Evolutionary conservation across 345 rosid genomes (phyloP).

Genomic region (Toxicodendron radicans): DNA sequence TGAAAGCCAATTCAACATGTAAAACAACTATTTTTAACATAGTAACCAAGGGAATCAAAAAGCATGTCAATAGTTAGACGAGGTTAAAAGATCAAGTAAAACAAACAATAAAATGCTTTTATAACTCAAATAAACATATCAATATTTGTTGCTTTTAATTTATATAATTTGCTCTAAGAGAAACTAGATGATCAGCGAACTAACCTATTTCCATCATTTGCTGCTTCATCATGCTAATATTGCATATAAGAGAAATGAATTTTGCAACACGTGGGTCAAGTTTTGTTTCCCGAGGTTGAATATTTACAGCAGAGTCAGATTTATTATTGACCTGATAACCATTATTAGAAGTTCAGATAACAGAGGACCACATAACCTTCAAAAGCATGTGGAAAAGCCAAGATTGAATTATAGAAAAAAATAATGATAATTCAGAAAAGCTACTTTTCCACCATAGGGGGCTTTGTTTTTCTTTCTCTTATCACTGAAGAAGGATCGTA

Average conservation of each 20-base stretch:
- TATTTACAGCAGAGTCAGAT: slow-evolving; percentile 33
- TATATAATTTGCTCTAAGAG: background rate
- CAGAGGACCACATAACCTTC: slow-evolving; percentile 3
- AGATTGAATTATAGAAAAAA: background rate
- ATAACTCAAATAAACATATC: slow-evolving; percentile 2
- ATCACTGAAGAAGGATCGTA: background rate
- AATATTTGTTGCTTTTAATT: slow-evolving; percentile 3
- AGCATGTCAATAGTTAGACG: background rate
- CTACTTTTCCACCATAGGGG: background rate
- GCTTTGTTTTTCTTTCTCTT: background rate
- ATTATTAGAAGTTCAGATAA: slow-evolving; percentile 18
- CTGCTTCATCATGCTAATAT: slow-evolving; percentile 84
- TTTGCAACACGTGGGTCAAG: slow-evolving; percentile 69
- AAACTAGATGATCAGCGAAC: slow-evolving; percentile 23
- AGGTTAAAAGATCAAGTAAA: background rate
- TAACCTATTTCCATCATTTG: slow-evolving; percentile 96
- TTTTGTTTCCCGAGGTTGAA: slow-evolving; percentile 62
- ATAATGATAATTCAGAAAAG: background rate
- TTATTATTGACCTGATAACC: slow-evolving; percentile 44
- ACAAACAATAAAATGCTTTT: background rate
- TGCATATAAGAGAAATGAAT: slow-evolving; percentile 83
- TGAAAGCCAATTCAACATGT: slow-evolving; percentile 28
- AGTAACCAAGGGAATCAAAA: slow-evolving; percentile 6
- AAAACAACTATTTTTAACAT: background rate
- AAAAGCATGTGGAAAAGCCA: background rate